These are phyloP conservation scores for Blastobotrys arbuscula DNA, from an alignment of 1,139 yeast species.

Conservation along the genomic window DNA sequence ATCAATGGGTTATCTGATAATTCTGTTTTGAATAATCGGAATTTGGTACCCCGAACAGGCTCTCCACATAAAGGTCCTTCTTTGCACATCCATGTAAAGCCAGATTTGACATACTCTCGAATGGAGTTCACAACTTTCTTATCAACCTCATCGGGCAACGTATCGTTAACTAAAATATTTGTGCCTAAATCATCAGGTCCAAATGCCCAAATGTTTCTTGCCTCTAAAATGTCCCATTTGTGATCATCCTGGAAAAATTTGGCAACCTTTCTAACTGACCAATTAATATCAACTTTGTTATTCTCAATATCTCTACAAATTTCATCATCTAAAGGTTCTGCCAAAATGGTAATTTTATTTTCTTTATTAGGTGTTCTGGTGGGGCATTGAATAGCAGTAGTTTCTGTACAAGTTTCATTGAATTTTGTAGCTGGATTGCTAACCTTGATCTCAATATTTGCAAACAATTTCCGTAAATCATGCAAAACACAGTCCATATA, in stretches of 20 bases:
- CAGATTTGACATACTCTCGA: constrained; percentile 58
- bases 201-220: constrained; percentile 78
- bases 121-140: constrained; percentile 43
- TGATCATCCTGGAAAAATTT: constrained; percentile 52
- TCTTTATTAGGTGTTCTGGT: constrained; percentile 52
- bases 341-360: constrained; percentile 61
- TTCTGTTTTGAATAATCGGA: constrained; percentile 61
- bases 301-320: constrained; percentile 54
- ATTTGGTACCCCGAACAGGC: constrained; percentile 64
- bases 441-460: constrained; percentile 67
- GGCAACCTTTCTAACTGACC: constrained; percentile 43
- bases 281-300: constrained; percentile 40
- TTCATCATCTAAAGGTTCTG: constrained; percentile 64
- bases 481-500: constrained; percentile 79
- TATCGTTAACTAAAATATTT: constrained; percentile 70
- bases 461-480: constrained; percentile 60
- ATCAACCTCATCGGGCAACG: constrained; percentile 66
- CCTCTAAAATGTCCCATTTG: constrained; percentile 79
- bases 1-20: constrained; percentile 46
- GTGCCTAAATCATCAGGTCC: constrained; percentile 56
- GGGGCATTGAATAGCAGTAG: constrained; percentile 62
- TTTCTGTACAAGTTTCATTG: constrained; percentile 67
- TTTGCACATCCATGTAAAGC: constrained; percentile 75
- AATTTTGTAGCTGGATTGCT: constrained; percentile 82
- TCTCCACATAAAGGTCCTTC: constrained; percentile 94